Evolutionary conservation across 371 early-diverging fungal species (phyloP).

Genomic region (Mortierella sp.): DNA sequence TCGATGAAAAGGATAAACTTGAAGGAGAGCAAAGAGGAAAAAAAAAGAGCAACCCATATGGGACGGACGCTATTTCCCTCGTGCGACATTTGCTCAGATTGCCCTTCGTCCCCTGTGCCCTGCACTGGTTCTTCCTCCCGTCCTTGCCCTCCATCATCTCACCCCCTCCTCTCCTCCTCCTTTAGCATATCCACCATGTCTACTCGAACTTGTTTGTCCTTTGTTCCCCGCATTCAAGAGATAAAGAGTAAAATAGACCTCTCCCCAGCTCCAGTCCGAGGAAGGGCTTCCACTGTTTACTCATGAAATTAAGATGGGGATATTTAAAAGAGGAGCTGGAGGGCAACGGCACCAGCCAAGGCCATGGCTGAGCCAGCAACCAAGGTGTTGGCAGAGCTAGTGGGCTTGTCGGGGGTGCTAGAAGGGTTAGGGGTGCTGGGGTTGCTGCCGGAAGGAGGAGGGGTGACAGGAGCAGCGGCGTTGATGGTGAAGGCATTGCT

Average conservation of each 20-base stretch:
- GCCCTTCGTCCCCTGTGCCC: background rate
- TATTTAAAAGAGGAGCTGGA: conserved; percentile 33
- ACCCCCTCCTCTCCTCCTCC: background rate
- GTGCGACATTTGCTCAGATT: conserved; percentile 5
- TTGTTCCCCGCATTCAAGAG: background rate
- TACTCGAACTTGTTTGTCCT: background rate
- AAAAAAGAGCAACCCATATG: background rate
- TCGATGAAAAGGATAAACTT: background rate
- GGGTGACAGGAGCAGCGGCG: background rate
- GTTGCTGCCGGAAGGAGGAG: background rate
- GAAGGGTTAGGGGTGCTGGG: conserved; percentile 7
- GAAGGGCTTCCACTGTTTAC: background rate
- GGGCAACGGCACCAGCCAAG: conserved; percentile 24
- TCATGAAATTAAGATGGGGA: background rate
- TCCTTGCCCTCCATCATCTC: background rate
- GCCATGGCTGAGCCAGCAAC: conserved; percentile 15
- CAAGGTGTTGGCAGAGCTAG: conserved; percentile 16
- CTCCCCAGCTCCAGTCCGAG: background rate
- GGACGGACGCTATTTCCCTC: background rate
- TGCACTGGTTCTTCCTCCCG: background rate
- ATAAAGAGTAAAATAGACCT: background rate
- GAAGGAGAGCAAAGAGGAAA: background rate
- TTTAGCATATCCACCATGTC: background rate
- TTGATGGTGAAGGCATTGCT: conserved; percentile 29
- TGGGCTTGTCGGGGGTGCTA: conserved; percentile 2